Evolutionary conservation across 2,329 filamentous ascomycete genomes (phyloP).

Genomic region (Venturia aucupariae): DNA sequence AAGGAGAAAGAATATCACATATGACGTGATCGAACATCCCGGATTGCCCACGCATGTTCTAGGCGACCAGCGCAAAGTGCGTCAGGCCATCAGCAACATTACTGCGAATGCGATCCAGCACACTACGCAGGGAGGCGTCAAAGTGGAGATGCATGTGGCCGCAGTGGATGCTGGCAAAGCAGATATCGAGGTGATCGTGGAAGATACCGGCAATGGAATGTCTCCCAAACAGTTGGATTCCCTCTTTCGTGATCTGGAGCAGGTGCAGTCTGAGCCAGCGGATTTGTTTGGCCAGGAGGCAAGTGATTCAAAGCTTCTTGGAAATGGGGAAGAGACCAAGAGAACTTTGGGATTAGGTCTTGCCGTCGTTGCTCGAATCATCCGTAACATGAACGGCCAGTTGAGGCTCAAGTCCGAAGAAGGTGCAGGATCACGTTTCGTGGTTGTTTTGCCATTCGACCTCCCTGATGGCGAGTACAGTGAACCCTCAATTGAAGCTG

Average conservation of each 20-base stretch:
- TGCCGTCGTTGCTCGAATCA: conserved; percentile 76
- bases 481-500: conserved; percentile 8
- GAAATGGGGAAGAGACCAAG: conserved; percentile 20
- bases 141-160: conserved; percentile 58
- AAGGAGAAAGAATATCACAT: conserved; percentile 63
- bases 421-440: conserved; percentile 73
- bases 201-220: conserved; percentile 66
- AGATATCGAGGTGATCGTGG: conserved; percentile 63
- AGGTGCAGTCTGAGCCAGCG: conserved; percentile 55
- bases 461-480: conserved; percentile 39
- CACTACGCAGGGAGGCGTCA: conserved; percentile 58
- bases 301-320: conserved; percentile 22
- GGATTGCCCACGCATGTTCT: conserved; percentile 62
- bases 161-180: conserved; percentile 40
- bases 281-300: conserved; percentile 23
- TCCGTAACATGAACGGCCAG: conserved; percentile 87
- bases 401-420: conserved; percentile 74
- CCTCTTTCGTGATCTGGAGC: conserved; percentile 52
- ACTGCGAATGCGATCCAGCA: conserved; percentile 79
- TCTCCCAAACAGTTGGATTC: conserved; percentile 46
- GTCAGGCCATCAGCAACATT: conserved; percentile 74
- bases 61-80: conserved; percentile 70
- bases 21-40: conserved; percentile 57
- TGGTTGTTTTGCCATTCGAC: conserved; percentile 68
- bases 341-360: conserved; percentile 67